phyloP scores from a whole-genome alignment of 1,139 yeast species.

The Debaryomycetaceae sp. region DNA sequence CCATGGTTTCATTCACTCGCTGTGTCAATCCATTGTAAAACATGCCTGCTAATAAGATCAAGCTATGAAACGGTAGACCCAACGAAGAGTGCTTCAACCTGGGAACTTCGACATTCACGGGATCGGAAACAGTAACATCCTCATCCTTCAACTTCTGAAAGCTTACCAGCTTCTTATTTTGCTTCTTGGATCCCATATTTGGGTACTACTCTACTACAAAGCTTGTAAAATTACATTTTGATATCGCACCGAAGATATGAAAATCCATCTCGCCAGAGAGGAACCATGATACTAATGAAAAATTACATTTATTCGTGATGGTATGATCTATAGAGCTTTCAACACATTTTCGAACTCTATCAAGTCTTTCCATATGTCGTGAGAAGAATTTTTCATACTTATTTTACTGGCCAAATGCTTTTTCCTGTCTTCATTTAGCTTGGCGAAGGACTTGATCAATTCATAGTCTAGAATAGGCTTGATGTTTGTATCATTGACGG shows the following conservation, averaged over 20 bases:
- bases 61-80: conserved; percentile 49
- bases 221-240: background rate
- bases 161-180: conserved; percentile 3
- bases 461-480: conserved; percentile 64
- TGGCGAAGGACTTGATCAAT: conserved; percentile 50
- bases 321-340: conserved; percentile 18
- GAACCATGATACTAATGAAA: no score
- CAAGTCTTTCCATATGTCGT: conserved; percentile 67
- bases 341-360: conserved; percentile 47
- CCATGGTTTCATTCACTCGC: conserved; percentile 23
- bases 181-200: background rate
- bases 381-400: conserved; percentile 49
- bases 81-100: conserved; percentile 21
- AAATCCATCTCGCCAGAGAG: background rate
- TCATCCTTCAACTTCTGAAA: conserved; percentile 4
- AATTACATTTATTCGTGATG: no score
- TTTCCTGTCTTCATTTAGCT: conserved; percentile 56
- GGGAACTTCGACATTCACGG: conserved; percentile 9
- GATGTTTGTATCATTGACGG: conserved; percentile 33
- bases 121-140: background rate
- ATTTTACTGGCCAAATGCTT: conserved; percentile 51
- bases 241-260: background rate
- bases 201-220: background rate
- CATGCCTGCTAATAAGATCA: conserved; percentile 36
- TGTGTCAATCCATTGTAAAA: conserved; percentile 34